Evolutionary conservation across 352 stramenopile genomes (phyloP).

Genomic region (Globisporangium parvum): DNA sequence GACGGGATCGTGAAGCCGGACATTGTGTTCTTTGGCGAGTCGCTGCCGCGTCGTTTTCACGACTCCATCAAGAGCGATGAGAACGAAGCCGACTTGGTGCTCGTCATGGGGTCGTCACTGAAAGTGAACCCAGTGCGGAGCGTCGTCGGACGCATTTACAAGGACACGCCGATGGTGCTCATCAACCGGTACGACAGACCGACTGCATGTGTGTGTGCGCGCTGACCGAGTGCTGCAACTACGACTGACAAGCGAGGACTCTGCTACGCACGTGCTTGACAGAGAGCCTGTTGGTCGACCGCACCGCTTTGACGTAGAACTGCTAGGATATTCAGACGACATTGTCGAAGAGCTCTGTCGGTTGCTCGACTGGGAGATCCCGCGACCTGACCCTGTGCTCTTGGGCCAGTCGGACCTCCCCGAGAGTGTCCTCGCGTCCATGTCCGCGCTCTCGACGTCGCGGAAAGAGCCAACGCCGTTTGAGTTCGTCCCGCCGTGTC

Average conservation of each 20-base stretch:
- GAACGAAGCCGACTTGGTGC: conserved; percentile 90
- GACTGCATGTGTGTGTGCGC: not conserved
- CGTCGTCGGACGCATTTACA: conserved; percentile 79
- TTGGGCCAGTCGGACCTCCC: conserved; percentile 58
- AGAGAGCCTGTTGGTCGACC: conserved; percentile 75
- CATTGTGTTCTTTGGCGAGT: conserved; percentile 98
- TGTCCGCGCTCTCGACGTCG: conserved; percentile 12
- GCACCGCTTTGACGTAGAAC: conserved; percentile 80
- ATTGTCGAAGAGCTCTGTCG: conserved; percentile 80
- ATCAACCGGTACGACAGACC: conserved; percentile 54
- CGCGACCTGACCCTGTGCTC: conserved; percentile 57
- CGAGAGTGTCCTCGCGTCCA: conserved; percentile 17
- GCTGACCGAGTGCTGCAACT: not conserved
- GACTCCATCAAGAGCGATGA: conserved; percentile 78
- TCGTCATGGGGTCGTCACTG: conserved; percentile 99
- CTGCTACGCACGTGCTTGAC: not conserved
- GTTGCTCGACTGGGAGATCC: conserved; percentile 72
- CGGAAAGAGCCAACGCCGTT: conserved; percentile 34
- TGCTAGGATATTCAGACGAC: conserved; percentile 81
- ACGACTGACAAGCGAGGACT: not conserved
- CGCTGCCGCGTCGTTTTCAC: conserved; percentile 87
- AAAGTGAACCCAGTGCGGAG: conserved; percentile 94
- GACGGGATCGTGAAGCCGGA: conserved; percentile 96
- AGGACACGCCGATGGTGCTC: conserved; percentile 77
- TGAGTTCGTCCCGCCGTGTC: conserved; percentile 62